phyloP scores from a whole-genome alignment of 225 moss, liverwort and hornwort genomes.

The Neckera pumila region DNA sequence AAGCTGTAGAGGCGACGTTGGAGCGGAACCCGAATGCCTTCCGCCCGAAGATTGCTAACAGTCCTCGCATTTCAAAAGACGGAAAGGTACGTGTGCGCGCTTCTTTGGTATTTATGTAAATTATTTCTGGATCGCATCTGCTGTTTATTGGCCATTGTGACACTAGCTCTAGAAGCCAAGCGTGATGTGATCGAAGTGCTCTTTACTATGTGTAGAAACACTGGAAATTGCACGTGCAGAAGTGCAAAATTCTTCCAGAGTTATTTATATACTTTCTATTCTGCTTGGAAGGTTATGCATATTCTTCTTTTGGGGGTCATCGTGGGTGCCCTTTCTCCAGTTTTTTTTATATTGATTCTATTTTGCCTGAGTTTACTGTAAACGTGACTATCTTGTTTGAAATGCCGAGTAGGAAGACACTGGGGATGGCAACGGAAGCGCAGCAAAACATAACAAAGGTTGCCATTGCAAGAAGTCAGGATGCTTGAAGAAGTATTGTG shows the following conservation, averaged over 20 bases:
- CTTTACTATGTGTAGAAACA: background rate
- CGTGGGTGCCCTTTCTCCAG: background rate
- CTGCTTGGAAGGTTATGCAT: background rate
- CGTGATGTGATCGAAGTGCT: background rate
- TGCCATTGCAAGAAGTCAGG: slow-evolving; percentile 98
- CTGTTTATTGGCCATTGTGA: background rate
- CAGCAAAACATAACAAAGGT: slow-evolving; percentile 88
- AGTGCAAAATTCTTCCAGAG: background rate
- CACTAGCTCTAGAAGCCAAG: background rate
- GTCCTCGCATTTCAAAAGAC: slow-evolving; percentile 46
- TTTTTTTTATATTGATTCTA: background rate
- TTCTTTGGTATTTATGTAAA: background rate
- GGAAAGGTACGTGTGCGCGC: slow-evolving; percentile 11
- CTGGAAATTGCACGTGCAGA: background rate
- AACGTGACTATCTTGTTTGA: background rate
- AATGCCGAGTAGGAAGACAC: slow-evolving; percentile 21
- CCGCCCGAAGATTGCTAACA: slow-evolving; percentile 88
- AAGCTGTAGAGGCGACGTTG: slow-evolving; percentile 84
- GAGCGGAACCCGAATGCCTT: slow-evolving; percentile 93
- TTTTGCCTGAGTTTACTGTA: background rate
- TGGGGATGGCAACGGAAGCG: slow-evolving; percentile 32
- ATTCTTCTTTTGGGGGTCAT: background rate
- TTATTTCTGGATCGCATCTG: background rate
- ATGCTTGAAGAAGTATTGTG: slow-evolving; percentile 93
- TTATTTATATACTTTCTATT: background rate